A percentile compares a stretch with the other conserved stretches of the same genome.
Conservation (phyloP, 352 stramenopile species). For the Phytopythium chamaehyphon region DNA sequence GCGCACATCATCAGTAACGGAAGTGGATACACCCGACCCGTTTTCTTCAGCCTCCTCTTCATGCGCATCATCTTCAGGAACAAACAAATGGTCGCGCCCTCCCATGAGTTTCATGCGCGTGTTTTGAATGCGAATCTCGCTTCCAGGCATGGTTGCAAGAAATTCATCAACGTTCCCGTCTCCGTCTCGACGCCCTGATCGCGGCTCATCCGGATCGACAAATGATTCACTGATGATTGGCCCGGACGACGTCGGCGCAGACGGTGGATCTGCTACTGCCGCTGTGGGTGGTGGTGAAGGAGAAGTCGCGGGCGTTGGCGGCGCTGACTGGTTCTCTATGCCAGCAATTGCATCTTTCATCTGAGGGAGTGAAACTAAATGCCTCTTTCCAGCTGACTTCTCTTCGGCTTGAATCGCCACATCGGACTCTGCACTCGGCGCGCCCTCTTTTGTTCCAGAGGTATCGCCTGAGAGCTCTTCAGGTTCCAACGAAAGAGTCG, state of each 20-base stretch:
- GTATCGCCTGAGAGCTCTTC: conserved; percentile 43
- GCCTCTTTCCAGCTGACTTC: conserved; percentile 33
- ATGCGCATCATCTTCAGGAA: conserved; percentile 57
- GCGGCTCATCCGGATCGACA: conserved; percentile 35
- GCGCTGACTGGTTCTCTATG: conserved; percentile 13
- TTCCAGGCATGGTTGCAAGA: conserved; percentile 84
- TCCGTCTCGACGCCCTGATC: conserved; percentile 45
- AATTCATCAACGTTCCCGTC: conserved; percentile 62
- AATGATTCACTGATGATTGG: conserved; percentile 23
- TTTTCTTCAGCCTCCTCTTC: conserved; percentile 6
- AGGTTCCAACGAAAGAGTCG: conserved; percentile 50
- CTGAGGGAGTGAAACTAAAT: conserved; percentile 4
- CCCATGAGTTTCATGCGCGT: conserved; percentile 90
- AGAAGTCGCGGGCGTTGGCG: conserved; percentile 2
- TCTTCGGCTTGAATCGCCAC: conserved; percentile 32
- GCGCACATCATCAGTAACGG: not conserved
- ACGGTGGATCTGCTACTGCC: not conserved
- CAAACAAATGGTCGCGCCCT: conserved; percentile 83
- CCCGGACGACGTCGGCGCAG: conserved; percentile 5
- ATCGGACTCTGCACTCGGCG: conserved; percentile 7
- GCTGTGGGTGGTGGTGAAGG: conserved; percentile 10
- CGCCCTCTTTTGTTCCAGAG: conserved; percentile 5
- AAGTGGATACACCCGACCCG: not conserved
- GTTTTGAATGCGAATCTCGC: conserved; percentile 90
- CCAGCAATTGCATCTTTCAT: conserved; percentile 9